Evolutionary conservation across 352 stramenopile genomes (phyloP), one percentile per base, ranked within the genome.

Genomic region (Phytophthora meadii): DNA sequence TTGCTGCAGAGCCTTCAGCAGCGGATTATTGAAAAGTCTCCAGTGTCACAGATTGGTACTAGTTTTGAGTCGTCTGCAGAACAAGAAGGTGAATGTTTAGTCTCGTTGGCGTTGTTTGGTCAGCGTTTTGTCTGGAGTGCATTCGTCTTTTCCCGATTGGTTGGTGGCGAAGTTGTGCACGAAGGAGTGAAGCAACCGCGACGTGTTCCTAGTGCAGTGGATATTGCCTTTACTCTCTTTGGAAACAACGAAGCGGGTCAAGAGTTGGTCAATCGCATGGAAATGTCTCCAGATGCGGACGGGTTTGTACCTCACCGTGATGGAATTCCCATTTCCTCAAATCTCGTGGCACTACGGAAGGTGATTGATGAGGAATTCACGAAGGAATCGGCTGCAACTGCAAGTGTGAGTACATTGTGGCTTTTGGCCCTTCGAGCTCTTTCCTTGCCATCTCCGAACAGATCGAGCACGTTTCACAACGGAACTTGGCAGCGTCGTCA

Each of bases 61-160:
- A 11, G 15, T 49, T 14, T 19, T 49, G 19, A 9, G 15, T 22
- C 19, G 1, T 10, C 14, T 5, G 42, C n/a, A 49, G 10, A 32
- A 8, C 14, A 49, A 34, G 28, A 10, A 34, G 28, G 10, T 9
- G 6, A 34, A 36, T 4, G 30, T 36, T 36, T 3, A 10, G 30
- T 42, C 25, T 62, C 54, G 12, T 62, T 70, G 22, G 54, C 60
- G 1, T 39, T 74, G 15, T 47, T 74, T 24, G 60, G 65, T 3
- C 61, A 70, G 25, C 61, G 45, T 17, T 74, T 74, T 25, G 50
- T 66, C 0, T 74, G 66, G 66, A 70, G 66, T 22, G 44, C 60
- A 25, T 74, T 74, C 30, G 51, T 70, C 17, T 67, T 70, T 32
- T 51, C 49, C 25, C 54, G 54, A 22, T 39, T 70, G n/a, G 65